Conservation (phyloP, 1,284 basidiomycete genomes). For the Trichosporon sp. region DNA sequence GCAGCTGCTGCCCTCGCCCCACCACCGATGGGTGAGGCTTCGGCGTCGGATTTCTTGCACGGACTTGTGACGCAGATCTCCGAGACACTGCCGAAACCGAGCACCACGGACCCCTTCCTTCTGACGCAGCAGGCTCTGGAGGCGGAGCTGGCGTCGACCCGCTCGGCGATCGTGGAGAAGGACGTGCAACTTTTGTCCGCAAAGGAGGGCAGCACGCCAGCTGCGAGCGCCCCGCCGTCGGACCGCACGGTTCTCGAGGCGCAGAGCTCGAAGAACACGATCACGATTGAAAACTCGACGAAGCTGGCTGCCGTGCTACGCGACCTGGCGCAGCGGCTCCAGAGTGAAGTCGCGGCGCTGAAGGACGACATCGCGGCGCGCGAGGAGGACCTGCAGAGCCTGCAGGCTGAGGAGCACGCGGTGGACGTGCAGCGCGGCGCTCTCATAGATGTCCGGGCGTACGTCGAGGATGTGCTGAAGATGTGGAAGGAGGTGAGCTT, state of each 20-base stretch:
- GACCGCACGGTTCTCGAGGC: constrained; percentile 11
- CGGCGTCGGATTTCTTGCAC: constrained; percentile 16
- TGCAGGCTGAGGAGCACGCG: neutral
- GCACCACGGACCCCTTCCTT: constrained; percentile 13
- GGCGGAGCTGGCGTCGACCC: constrained; percentile 15
- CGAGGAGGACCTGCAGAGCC: constrained; percentile 14
- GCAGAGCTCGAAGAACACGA: neutral
- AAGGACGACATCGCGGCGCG: constrained; percentile 4
- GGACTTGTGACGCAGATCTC: constrained; percentile 20
- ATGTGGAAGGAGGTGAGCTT: constrained; percentile 22
- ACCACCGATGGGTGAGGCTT: neutral
- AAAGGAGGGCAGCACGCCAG: neutral
- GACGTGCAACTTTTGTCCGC: constrained; percentile 13
- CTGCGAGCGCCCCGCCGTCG: neutral
- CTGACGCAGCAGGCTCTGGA: constrained; percentile 16
- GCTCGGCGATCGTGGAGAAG: constrained; percentile 15
- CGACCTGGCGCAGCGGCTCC: constrained; percentile 14
- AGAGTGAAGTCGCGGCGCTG: neutral
- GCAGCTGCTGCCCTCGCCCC: neutral
- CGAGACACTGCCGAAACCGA: neutral
- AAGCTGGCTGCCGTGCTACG: constrained; percentile 14
- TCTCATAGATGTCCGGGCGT: constrained; percentile 13
- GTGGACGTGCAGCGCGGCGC: constrained; percentile 6
- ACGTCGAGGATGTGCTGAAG: constrained; percentile 21
- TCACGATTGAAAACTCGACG: constrained; percentile 7